A percentile compares a stretch with the other conserved stretches of the same genome.
Conservation (phyloP, 257 asterid genomes). For the Scutellaria minor region DNA sequence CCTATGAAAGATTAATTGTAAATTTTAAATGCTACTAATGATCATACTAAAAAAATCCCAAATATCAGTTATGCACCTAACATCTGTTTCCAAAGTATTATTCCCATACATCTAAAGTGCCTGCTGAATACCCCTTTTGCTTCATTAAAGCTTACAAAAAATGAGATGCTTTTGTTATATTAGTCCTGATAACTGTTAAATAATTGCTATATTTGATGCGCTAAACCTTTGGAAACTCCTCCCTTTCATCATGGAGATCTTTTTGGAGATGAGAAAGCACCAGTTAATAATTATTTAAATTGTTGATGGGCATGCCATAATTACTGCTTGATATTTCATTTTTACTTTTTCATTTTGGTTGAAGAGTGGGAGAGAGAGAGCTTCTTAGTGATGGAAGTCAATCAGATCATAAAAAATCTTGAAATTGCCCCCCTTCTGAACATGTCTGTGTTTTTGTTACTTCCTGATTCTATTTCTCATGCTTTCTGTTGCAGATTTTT, state of each 20-base stretch:
- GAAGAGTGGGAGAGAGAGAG: constrained; percentile 2
- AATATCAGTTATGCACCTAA: constrained; percentile 6
- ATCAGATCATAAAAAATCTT: constrained; percentile 4
- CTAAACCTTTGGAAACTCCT: not conserved
- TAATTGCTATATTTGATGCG: not conserved
- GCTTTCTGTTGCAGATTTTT: constrained; percentile 67
- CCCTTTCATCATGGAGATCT: constrained; percentile 10
- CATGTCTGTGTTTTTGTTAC: constrained; percentile 27
- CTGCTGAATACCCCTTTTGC: not conserved
- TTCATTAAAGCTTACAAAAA: constrained; percentile 21
- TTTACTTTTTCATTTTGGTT: constrained; percentile 19
- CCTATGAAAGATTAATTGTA: constrained; percentile 13
- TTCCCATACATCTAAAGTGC: constrained; percentile 11
- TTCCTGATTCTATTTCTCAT: constrained; percentile 33
- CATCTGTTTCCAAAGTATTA: constrained; percentile 25
- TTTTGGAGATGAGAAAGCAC: constrained; percentile 26
- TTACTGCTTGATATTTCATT: constrained; percentile 20
- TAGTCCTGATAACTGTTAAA: constrained; percentile 18
- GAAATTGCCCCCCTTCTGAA: constrained; percentile 28
- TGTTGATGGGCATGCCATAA: constrained; percentile 7
- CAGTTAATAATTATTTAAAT: not conserved
- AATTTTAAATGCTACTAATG: constrained; percentile 22
- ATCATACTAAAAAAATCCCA: constrained; percentile 8
- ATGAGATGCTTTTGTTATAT: constrained; percentile 22
- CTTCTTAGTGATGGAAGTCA: constrained; percentile 7